These are phyloP conservation scores for Cercophora sp. DNA, from an alignment of 495 filamentous ascomycete genomes.

Conservation along the genomic window DNA sequence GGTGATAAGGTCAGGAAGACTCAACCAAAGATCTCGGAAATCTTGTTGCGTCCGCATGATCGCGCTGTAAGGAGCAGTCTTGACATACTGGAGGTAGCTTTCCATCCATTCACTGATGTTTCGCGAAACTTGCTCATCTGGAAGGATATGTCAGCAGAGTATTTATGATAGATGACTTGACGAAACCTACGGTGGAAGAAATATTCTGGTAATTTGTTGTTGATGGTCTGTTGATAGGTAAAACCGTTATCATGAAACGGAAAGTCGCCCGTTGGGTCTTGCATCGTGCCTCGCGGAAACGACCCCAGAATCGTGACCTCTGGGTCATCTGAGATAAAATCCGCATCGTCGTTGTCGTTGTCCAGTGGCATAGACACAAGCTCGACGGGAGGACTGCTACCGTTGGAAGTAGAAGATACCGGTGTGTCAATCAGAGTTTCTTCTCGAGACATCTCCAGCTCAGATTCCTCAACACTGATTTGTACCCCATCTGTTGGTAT, in stretches of 20 bases:
- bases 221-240: too few species aligned
- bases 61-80: slow-evolving; percentile 13
- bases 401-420: slow-evolving; percentile 34
- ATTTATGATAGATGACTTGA: slow-evolving; percentile 9
- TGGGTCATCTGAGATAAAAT: too few species aligned
- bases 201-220: slow-evolving; percentile 31
- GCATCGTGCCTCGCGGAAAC: slow-evolving; percentile 26
- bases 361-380: slow-evolving; percentile 28
- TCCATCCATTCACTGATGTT: slow-evolving; percentile 43
- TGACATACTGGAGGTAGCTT: slow-evolving; percentile 33
- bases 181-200: slow-evolving; percentile 32
- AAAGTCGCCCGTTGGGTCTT: slow-evolving; percentile 12
- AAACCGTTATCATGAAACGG: slow-evolving; percentile 40
- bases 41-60: slow-evolving; percentile 35
- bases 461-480: slow-evolving; percentile 39
- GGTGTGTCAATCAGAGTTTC: slow-evolving; percentile 23
- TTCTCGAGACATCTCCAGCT: slow-evolving; percentile 33
- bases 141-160: slow-evolving; percentile 26
- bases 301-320: slow-evolving; percentile 18
- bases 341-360: slow-evolving; percentile 29
- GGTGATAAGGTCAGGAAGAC: slow-evolving; percentile 18
- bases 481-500: slow-evolving; percentile 27
- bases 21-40: slow-evolving; percentile 36
- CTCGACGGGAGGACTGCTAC: slow-evolving; percentile 37
- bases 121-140: slow-evolving; percentile 36